Conservation (phyloP, 306 rosid genomes). For the Begonia masoniana region DNA sequence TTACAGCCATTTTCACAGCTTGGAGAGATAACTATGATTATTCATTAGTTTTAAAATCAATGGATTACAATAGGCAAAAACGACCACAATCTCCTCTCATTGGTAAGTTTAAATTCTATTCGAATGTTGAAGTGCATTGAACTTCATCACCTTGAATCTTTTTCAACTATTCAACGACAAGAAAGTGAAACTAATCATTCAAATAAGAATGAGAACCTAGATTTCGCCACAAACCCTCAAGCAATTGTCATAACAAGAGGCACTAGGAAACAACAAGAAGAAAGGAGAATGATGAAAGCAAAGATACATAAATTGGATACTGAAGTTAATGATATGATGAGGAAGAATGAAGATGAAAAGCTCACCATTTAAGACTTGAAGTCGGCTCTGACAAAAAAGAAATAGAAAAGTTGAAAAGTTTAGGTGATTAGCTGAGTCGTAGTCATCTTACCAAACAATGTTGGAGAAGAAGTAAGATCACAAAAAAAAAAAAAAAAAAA, state of each 20-base stretch:
- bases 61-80: slow-evolving; percentile 55
- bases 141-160: slow-evolving; percentile 2
- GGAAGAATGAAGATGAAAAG: too few species aligned
- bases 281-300: too few species aligned
- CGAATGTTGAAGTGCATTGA: too few species aligned
- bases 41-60: slow-evolving; percentile 46
- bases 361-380: too few species aligned
- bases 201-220: slow-evolving; percentile 73
- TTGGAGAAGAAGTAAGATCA: slow-evolving; percentile 95
- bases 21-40: slow-evolving; percentile 51
- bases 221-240: slow-evolving; percentile 44
- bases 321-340: too few species aligned
- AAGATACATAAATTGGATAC: too few species aligned
- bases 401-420: slow-evolving; percentile 73
- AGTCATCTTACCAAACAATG: slow-evolving; percentile 65
- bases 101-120: slow-evolving; percentile 50
- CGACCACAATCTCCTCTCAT: slow-evolving; percentile 49
- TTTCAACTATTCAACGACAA: slow-evolving; percentile 29
- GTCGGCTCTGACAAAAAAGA: slow-evolving; percentile 47
- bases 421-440: slow-evolving; percentile 81
- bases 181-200: slow-evolving; percentile 28
- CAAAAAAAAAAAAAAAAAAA: too few species aligned
- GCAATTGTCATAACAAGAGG: slow-evolving; percentile 83
- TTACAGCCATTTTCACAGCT: too few species aligned
- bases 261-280: slow-evolving; percentile 74